Percentiles rank a stretch among this genome's conserved stretches.
These are phyloP conservation scores for Sarocladium strictum DNA, from an alignment of 2,329 filamentous ascomycete species.

Conservation along the genomic window DNA sequence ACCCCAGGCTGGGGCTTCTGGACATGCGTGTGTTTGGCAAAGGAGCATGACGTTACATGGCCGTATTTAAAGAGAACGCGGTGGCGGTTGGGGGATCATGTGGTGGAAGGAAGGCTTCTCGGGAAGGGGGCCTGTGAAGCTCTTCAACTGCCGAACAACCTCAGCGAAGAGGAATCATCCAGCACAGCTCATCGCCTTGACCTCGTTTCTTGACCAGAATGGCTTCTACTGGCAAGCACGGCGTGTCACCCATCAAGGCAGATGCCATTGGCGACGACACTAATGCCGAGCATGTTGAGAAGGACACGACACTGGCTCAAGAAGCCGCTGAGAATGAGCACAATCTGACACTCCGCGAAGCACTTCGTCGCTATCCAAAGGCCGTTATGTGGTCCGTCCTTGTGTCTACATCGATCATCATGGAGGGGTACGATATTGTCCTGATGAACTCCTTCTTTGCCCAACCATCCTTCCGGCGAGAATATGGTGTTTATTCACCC, in stretches of 20 bases:
- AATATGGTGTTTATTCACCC: slow-evolving; percentile 14
- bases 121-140: too few relatives aligned
- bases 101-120: too few relatives aligned
- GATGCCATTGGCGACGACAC: neutral
- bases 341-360: slow-evolving; percentile 19
- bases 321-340: slow-evolving; percentile 18
- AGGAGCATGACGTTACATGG: neutral
- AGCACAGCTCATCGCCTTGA: too few relatives aligned
- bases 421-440: slow-evolving; percentile 36
- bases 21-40: neutral
- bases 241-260: neutral
- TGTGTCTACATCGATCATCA: slow-evolving; percentile 32
- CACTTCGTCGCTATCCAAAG: slow-evolving; percentile 25
- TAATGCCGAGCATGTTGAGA: slow-evolving; percentile 5
- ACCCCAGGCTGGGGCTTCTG: neutral
- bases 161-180: too few relatives aligned
- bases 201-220: neutral
- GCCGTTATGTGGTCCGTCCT: slow-evolving; percentile 31
- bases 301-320: slow-evolving; percentile 11
- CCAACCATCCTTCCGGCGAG: slow-evolving; percentile 23
- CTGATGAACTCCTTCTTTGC: slow-evolving; percentile 31
- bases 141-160: too few relatives aligned
- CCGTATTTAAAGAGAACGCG: neutral
- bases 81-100: too few relatives aligned
- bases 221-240: neutral